Evolutionary conservation across 805 yeast genomes (phyloP), one percentile per base, ranked within the genome.

Genomic region (Sporopachydermia lactativora): DNA sequence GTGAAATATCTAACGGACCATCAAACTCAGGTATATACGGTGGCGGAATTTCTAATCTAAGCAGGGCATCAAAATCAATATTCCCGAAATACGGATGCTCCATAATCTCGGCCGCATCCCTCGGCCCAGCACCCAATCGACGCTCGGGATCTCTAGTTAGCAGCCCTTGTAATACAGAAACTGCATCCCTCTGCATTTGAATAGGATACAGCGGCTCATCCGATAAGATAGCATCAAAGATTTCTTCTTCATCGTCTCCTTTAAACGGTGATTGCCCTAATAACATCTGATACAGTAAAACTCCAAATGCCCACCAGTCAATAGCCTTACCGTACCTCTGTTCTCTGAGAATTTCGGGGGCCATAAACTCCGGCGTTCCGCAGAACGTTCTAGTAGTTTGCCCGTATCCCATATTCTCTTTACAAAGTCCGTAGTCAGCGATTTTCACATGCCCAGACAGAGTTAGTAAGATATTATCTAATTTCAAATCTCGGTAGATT

Each of bases 261-360:
- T 89, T 80, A 64, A 92, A 92, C 31, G 99, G 99, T 4, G 96
- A 83, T 60, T 89, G 95, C 40, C 96, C 92, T 43, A 92, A 68
- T 43, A 92, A 67, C 99, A 92, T 92, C 61, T 92, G 98, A 60
- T 89, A 92, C 48, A 92, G 66, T 47, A 92, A 68, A 18, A 92
- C 97, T 43, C 99, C 99, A 67, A 88, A 85, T 1, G 98, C 97
- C 98, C 98, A 92, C 98, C 98, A 92, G 62, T 92, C 99, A 41
- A 92, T 98, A 34, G 92, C 81, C 54, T 94, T 76, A 41, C 86
- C 92, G 54, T 92, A 92, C 44, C 78, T 81, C 59, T 88, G 94
- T 41, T 92, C 97, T 47, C 84, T 78, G 54, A 92, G 68, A 49
- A 92, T 89, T 60, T 92, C 99, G 0, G 99, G 99, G 1, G 98